Evolutionary conservation across 1,284 basidiomycete species (phyloP).

Genomic region (Boletellus dicymbophilus): DNA sequence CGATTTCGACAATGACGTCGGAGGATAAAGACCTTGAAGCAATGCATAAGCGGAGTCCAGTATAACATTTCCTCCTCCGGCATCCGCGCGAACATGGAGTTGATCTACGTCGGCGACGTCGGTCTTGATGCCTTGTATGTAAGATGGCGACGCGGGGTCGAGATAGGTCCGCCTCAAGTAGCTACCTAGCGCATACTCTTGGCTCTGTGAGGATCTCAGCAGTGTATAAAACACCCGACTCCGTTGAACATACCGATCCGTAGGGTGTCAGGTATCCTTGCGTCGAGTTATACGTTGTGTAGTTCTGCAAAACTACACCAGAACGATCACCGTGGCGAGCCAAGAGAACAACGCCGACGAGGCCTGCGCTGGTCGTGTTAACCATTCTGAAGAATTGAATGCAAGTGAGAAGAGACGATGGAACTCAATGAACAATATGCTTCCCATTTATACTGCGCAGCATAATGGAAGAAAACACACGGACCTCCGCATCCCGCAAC

Average conservation of each 20-base stretch:
- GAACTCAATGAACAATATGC: too few relatives aligned
- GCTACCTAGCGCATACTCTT: slow-evolving; percentile 44
- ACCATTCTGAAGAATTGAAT: slow-evolving; percentile 20
- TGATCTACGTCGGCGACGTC: slow-evolving; percentile 31
- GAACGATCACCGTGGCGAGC: slow-evolving; percentile 48
- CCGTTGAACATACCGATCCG: slow-evolving; percentile 37
- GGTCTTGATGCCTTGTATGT: slow-evolving; percentile 37
- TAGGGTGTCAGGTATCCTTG: slow-evolving; percentile 48
- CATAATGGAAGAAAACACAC: background rate
- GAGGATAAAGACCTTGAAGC: slow-evolving; percentile 49
- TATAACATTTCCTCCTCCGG: slow-evolving; percentile 46
- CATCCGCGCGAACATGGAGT: slow-evolving; percentile 39
- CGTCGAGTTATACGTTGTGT: slow-evolving; percentile 39
- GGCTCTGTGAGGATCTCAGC: slow-evolving; percentile 13
- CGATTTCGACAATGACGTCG: slow-evolving; percentile 34
- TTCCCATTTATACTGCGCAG: slow-evolving; percentile 18
- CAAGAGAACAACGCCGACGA: slow-evolving; percentile 38
- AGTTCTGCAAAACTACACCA: slow-evolving; percentile 36
- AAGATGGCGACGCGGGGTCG: slow-evolving; percentile 24
- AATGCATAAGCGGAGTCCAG: slow-evolving; percentile 39
- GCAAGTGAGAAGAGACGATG: background rate
- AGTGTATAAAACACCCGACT: background rate
- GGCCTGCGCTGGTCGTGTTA: slow-evolving; percentile 27
- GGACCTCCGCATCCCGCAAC: too few relatives aligned
- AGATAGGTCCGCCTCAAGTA: slow-evolving; percentile 43